Conservation (phyloP, 139 green algal genomes). For the Haematococcus lacustris region DNA sequence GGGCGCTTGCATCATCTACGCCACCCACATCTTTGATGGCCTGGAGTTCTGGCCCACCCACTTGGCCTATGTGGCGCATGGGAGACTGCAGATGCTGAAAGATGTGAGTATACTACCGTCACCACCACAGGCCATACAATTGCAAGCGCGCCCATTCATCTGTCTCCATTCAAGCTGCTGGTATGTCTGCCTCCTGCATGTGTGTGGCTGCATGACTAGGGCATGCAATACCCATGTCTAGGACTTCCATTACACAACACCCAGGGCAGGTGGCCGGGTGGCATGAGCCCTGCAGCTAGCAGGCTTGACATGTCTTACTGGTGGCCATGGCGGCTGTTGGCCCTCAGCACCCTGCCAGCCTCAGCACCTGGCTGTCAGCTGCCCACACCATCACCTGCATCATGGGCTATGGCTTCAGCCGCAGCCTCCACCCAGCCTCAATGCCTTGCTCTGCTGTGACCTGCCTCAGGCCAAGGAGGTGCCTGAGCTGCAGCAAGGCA, state of each 20-base stretch:
- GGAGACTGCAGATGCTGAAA: conserved; percentile 41
- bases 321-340: too few relatives aligned
- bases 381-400: too few relatives aligned
- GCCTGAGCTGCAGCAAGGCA: conserved; percentile 22
- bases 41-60: conserved; percentile 92
- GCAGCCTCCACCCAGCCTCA: neutral
- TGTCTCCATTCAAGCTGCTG: neutral
- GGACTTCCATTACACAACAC: too few relatives aligned
- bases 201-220: too few relatives aligned
- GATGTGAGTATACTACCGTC: neutral
- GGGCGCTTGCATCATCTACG: conserved; percentile 81
- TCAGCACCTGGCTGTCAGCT: too few relatives aligned
- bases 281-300: too few relatives aligned
- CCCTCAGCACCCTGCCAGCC: too few relatives aligned
- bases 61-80: conserved; percentile 77
- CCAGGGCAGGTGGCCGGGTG: too few relatives aligned
- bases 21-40: conserved; percentile 98
- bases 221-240: too few relatives aligned
- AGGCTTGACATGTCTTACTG: too few relatives aligned
- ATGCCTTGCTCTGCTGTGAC: neutral
- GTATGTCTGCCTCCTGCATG: too few relatives aligned
- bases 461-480: conserved; percentile 6
- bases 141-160: neutral
- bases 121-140: neutral
- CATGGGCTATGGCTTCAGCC: too few relatives aligned